Conservation (phyloP, 2,329 filamentous ascomycete species). For the Aspergillus luchuensis region DNA sequence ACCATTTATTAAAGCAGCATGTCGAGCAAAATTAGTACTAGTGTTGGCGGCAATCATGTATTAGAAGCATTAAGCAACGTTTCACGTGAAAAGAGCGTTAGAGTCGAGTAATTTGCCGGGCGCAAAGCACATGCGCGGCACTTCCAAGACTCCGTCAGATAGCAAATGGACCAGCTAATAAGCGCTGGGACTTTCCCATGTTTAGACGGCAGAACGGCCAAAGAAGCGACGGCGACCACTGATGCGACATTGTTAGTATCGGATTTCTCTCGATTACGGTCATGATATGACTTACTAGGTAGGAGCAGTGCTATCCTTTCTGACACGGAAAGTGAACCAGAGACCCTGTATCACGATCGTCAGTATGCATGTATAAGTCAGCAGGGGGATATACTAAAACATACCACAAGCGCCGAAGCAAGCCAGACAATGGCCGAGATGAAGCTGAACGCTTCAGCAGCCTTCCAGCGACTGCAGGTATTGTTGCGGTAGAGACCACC, state of each 20-base stretch:
- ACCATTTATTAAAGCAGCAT: not conserved
- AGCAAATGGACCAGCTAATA: not conserved
- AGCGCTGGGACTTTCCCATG: not conserved
- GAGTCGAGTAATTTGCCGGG: not conserved
- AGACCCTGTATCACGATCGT: constrained; percentile 28
- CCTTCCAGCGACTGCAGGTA: constrained; percentile 69
- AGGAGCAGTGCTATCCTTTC: constrained; percentile 17
- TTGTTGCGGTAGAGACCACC: constrained; percentile 52
- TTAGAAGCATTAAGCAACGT: not conserved
- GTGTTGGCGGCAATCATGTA: not conserved
- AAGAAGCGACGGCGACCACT: constrained; percentile 15
- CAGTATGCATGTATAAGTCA: constrained; percentile 10
- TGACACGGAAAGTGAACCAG: constrained; percentile 40
- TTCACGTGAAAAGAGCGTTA: not conserved
- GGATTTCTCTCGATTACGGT: not conserved
- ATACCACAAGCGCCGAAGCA: constrained; percentile 60
- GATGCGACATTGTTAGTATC: not conserved
- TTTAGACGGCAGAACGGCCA: constrained; percentile 15
- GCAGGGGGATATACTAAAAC: constrained; percentile 11
- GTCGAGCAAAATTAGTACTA: not conserved
- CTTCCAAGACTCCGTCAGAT: not conserved
- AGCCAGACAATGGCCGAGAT: constrained; percentile 72
- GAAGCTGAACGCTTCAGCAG: constrained; percentile 71
- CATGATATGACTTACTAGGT: constrained; percentile 24
- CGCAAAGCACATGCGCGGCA: not conserved